A percentile compares a stretch with the other conserved stretches of the same genome.
Evolutionary conservation across 1,284 basidiomycete species (phyloP).

Genomic region (Farysia itapuensis): DNA sequence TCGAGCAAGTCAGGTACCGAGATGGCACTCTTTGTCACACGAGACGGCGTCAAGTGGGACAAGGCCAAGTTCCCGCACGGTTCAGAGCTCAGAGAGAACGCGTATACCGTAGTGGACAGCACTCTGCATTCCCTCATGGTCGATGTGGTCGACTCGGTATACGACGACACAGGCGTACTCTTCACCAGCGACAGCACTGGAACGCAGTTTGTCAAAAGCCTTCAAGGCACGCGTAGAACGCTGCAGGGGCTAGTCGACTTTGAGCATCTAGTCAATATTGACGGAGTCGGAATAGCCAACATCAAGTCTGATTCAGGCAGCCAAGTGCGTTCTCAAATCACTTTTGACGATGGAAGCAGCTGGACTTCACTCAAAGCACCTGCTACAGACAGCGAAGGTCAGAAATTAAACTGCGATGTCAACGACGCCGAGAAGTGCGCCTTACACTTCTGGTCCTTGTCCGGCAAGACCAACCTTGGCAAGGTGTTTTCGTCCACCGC

Average conservation of each 20-base stretch:
- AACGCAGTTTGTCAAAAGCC: constrained; percentile 87
- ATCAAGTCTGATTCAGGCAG: constrained; percentile 71
- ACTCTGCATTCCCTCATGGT: constrained; percentile 89
- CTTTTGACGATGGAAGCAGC: constrained; percentile 85
- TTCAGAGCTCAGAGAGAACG: constrained; percentile 78
- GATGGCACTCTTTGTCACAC: constrained; percentile 53
- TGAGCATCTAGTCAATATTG: constrained; percentile 86
- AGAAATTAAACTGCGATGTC: constrained; percentile 69
- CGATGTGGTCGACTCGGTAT: constrained; percentile 68
- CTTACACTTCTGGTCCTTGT: constrained; percentile 88
- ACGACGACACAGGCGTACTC: constrained; percentile 77
- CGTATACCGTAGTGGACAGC: constrained; percentile 92
- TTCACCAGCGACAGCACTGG: constrained; percentile 94
- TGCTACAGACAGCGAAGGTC: constrained; percentile 67
- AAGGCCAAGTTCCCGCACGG: constrained; percentile 74
- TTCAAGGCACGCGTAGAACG: constrained; percentile 88
- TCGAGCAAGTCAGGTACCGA: constrained; percentile 26
- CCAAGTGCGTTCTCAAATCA: constrained; percentile 75
- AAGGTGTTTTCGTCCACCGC: constrained; percentile 90
- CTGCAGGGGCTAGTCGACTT: constrained; percentile 86
- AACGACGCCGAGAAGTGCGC: constrained; percentile 70
- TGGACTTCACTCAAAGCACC: constrained; percentile 78
- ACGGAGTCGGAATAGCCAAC: constrained; percentile 90
- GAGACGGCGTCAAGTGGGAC: constrained; percentile 48
- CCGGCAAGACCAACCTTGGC: constrained; percentile 86